Conservation (phyloP, 2,329 filamentous ascomycete species). For the Calonectria pseudoturangicola region DNA sequence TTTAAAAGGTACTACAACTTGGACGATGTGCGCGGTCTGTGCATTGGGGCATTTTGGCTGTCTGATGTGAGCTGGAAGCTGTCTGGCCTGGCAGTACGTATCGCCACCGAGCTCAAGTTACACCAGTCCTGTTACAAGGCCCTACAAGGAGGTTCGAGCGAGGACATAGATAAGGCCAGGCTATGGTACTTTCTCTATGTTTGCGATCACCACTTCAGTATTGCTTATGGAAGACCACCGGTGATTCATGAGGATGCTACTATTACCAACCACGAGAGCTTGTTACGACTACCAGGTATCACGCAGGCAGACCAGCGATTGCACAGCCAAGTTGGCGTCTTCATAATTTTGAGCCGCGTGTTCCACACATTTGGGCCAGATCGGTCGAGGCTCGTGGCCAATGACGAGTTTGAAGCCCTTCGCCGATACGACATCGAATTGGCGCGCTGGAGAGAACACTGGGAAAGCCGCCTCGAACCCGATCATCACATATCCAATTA, state of each 20-base stretch:
- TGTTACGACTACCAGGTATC: slow-evolving; percentile 69
- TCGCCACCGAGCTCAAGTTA: slow-evolving; percentile 74
- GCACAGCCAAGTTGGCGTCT: slow-evolving; percentile 75
- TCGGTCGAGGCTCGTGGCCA: slow-evolving; percentile 60
- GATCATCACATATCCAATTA: slow-evolving; percentile 68
- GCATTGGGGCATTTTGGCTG: slow-evolving; percentile 79
- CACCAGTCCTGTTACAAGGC: slow-evolving; percentile 72
- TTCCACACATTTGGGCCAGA: slow-evolving; percentile 76
- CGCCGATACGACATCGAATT: slow-evolving; percentile 57
- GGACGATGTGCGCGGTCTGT: slow-evolving; percentile 76
- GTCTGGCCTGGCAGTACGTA: slow-evolving; percentile 74
- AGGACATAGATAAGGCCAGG: slow-evolving; percentile 73
- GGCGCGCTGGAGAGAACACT: slow-evolving; percentile 60
- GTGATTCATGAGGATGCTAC: slow-evolving; percentile 75
- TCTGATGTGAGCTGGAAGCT: slow-evolving; percentile 75
- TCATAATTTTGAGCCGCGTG: slow-evolving; percentile 76
- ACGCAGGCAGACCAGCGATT: slow-evolving; percentile 73
- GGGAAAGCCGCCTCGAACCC: slow-evolving; percentile 61
- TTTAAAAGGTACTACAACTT: slow-evolving; percentile 72
- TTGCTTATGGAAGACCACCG: slow-evolving; percentile 75
- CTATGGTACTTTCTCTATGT: slow-evolving; percentile 80
- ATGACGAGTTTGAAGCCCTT: slow-evolving; percentile 59
- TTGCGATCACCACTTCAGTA: slow-evolving; percentile 80
- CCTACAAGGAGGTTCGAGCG: slow-evolving; percentile 61
- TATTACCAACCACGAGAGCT: slow-evolving; percentile 74